Evolutionary conservation across 2,329 filamentous ascomycete species (phyloP), one percentile per base, ranked within the genome.

Genomic region (Madurella mycetomatis): DNA sequence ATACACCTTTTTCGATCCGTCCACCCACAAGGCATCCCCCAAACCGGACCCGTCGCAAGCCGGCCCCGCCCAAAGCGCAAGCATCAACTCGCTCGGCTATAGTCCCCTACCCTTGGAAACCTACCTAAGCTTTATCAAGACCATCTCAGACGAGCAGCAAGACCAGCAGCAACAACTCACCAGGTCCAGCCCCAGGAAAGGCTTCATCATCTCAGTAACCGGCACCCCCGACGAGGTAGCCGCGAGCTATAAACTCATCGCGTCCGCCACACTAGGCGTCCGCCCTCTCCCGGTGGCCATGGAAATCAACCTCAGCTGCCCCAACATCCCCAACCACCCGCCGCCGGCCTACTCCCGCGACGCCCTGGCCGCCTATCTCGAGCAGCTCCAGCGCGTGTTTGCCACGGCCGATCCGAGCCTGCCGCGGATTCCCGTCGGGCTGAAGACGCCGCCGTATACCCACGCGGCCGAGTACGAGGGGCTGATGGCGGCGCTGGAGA

Each of bases 381-480:
- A 61, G 1, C 70, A 72, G 0, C 69, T 87, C 0, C 69, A 73
- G 0, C 41, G 58, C 0, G 58, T 66, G 2, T 70, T 75, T 5
- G 49, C 8, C 16, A 18, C 47, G 11, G 58, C 30, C 1, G 41
- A 31, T 2, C 41, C 25, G 1, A 41, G 39, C 2, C 37, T 53
- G 31, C 51, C 64, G 9, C 58, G 66, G 7, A 57, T 78, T 15
- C 68, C 77, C 2, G 60, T 76, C 9, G 88, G 88, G 0, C 74
- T 92, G 59, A 92, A 92, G 65, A 85, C 83, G 1, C 88, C 88
- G 5, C 88, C 88, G 0, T 92, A 90, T 62, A 92, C 87, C 0
- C 82, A 90, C 64, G 70, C 78, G 0, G 81, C 76, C 0, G 83
- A 92, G 64, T 92, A 86, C 65, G 66, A 72, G 0, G 74, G 72